Conservation (phyloP, 176 grass and related monocot species). For the Rhynchospora pubera region DNA sequence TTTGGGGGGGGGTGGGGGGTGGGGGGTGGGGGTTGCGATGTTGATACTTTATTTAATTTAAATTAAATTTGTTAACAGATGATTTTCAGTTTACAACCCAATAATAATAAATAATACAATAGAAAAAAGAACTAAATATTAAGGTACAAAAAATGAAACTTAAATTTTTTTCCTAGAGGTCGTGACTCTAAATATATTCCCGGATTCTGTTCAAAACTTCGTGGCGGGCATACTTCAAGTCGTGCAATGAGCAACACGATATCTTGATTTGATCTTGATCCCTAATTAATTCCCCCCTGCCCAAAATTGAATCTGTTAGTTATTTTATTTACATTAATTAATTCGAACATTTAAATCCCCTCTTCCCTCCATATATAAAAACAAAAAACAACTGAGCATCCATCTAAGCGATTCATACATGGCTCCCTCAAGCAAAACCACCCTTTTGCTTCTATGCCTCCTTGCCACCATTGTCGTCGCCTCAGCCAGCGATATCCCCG, state of each 20-base stretch:
- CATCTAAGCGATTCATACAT: not conserved
- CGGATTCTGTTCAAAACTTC: not conserved
- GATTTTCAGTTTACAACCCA: not conserved
- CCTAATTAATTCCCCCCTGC: not conserved
- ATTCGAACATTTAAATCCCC: not conserved
- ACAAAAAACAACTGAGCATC: not conserved
- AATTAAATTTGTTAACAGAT: no score
- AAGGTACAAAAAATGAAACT: not conserved
- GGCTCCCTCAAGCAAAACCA: conserved; percentile 6
- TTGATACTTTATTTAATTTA: no score
- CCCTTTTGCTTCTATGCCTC: not conserved
- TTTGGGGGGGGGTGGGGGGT: no score
- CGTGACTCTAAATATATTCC: not conserved
- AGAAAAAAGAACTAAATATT: not conserved
- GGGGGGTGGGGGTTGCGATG: no score
- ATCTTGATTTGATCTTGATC: not conserved
- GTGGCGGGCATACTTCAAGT: not conserved
- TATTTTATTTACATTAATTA: not conserved
- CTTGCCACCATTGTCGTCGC: not conserved
- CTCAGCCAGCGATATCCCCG: not conserved
- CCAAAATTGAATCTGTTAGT: not conserved
- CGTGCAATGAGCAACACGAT: not conserved
- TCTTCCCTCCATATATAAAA: not conserved
- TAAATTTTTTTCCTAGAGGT: not conserved
- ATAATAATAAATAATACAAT: not conserved